Base-by-base conservation (phyloP, 2,329 filamentous ascomycete species). In the Tolypocladium pustulatum region DNA sequence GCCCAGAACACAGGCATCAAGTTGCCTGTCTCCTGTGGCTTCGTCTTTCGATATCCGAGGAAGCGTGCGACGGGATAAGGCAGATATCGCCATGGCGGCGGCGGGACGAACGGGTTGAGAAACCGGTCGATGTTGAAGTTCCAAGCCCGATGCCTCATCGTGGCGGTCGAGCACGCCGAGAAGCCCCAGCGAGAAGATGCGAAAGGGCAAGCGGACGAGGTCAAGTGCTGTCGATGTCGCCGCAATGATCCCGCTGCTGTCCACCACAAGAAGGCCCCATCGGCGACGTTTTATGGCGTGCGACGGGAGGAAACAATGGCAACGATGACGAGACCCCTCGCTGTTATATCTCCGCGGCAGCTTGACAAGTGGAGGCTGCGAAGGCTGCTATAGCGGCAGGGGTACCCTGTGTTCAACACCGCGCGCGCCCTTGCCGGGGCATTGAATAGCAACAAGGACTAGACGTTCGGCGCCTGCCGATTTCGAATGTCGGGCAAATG, bases 61-160 rank as follows among this genome's bases (percentile, higher is more conserved):
- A 90, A 88, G 63, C 84, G 81, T 25, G 89, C 81, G 25, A 94
- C 68, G 0, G 81, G 81, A 54, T 76, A 77, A 0, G 91, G 91
- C 1, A 96, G 68, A 52, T 76, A 73, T 34, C 80, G 74, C 69
- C 90, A 81, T 64, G 81, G 83, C 46, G 87, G 86, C 17, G 81
- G 75, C 10, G 88, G 88, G 30, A 95, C 68, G 61, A 84, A 78
- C 3, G 80, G 87, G 69, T 93, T 91, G 56, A 95, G 69, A 68
- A 87, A 84, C n/a, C 73, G 74, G 76, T 96, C 91, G 62, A 96
- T 82, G 72, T 94, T 84, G 72, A 95, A 84, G 67, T 86, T 78
- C 74, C 78, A 80, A 38, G 62, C 61, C 37, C 61, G 58, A 20
- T 62, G 57, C 51, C 64, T 58, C 60, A 66, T 64, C 20, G 46